Evolutionary conservation across 2,329 filamentous ascomycete genomes (phyloP), one percentile per base, ranked within the genome.

Genomic region (Cladobotryum mycophilum): DNA sequence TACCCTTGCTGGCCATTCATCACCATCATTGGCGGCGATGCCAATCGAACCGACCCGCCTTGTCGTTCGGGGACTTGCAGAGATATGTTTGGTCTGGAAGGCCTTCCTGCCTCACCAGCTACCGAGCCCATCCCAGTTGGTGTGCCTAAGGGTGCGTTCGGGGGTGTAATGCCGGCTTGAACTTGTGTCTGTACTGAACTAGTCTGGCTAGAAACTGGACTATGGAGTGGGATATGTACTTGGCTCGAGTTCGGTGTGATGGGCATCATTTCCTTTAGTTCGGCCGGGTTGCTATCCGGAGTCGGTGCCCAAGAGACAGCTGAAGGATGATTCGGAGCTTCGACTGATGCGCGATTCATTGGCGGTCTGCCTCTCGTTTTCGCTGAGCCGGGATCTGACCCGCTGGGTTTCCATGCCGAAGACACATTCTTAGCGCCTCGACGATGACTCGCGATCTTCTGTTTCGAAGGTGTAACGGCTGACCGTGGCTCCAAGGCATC

Each of bases 341-440:
- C 82, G 13, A 80, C 75, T 1, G 77, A 75, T 53, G 60, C 65
- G 53, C 59, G 72, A 59, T 85, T 88, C 50, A 84, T 86, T 0
- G 89, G 88, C 40, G 91, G 91, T 53, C 91, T 76, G 6, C 91
- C 90, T 56, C 90, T 76, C 13, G 86, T 76, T 65, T 91, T 95
- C 2, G 85, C 84, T 30, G 25, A 30, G 3, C 76, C 80, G 1
- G 80, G 71, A 12, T 82, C 75, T 37, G 76, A 74, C 14, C 80
- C 80, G 52, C 78, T 81, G 55, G 82, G 82, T 49, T 86, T 82
- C 91, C 91, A 96, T 1, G 91, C 91, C 9, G 90, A 96, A 1
- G 90, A 96, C 0, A 96, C 89, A 6, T 88, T 89, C 61, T 82
- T 82, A 0, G 89, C 87, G 0, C 90, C 90, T 64, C 95, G 87